Evolutionary conservation across 176 grass and related monocot genomes (phyloP), one percentile per base, ranked within the genome.

Genomic region (Eleusine indica): DNA sequence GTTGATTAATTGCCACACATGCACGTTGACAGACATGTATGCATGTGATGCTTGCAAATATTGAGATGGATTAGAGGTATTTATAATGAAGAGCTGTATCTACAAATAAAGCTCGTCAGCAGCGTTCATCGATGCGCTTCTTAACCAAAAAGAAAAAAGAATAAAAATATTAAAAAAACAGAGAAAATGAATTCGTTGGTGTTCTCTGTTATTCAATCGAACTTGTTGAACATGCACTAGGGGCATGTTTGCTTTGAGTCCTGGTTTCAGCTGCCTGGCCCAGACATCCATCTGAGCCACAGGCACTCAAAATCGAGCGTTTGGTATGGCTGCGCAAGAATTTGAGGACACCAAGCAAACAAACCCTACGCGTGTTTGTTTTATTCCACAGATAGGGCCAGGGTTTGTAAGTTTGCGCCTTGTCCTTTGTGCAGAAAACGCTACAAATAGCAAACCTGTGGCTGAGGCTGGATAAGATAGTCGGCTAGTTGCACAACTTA

Each of bases 391-490:
- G 25, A 25, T 25, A 25, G 25, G 25, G 25, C 25, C 25, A 32
- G 16, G 73, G n/a, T 78, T 86, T 82, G 75, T 90, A 86, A 1
- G 22, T 66, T 72, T 82, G 77, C 4, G 66, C 41, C 52, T 80
- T 80, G 75, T 83, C 80, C 18, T 70, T 52, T 64, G 42, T 76
- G 74, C 70, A 79, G 48, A 87, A 90, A 81, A 82, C 66, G 72
- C 16, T 29, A n/a, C 47, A 43, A 44, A 48, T 44, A 40, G 22
- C 70, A 42, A 56, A 52, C 51, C 28, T 83, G 65, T 73, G 29
- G 32, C 80, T 28, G 63, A 81, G 37, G 85, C 28, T 77, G 30
- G 42, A 87, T 83, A 77, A 71, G 54, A 52, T 68, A 75, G 39
- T 62, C 15, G 11, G 46, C 63, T 73, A 88, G 57, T 25, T 78